Evolutionary conservation across 2,329 filamentous ascomycete genomes (phyloP).

Genomic region (Aspergillus thermomutatus): DNA sequence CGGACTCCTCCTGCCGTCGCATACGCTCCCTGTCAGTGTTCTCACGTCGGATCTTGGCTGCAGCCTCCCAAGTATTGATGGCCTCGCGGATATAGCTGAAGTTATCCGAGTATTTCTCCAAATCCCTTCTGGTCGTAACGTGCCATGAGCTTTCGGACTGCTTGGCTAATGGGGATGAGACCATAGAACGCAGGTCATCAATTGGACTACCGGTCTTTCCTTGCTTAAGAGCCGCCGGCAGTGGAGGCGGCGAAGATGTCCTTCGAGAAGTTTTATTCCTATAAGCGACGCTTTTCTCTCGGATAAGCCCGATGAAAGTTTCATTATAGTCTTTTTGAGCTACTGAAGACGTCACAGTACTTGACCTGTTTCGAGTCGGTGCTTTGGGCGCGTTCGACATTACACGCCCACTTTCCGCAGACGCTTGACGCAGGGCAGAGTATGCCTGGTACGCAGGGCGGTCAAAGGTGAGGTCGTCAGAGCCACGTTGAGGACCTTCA

Average conservation of each 20-base stretch:
- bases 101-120: constrained; percentile 38
- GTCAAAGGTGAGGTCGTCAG: constrained; percentile 36
- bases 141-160: constrained; percentile 34
- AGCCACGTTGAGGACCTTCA: constrained; percentile 41
- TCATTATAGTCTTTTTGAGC: constrained; percentile 37
- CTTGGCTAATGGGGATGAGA: constrained; percentile 31
- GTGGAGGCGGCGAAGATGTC: constrained; percentile 23
- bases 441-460: constrained; percentile 47
- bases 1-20: constrained; percentile 50
- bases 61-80: constrained; percentile 46
- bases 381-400: constrained; percentile 34
- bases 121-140: constrained; percentile 28
- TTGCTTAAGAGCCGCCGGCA: constrained; percentile 32
- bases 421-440: constrained; percentile 45
- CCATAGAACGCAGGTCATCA: constrained; percentile 34
- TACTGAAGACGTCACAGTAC: constrained; percentile 15
- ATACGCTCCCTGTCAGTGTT: constrained; percentile 48
- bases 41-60: constrained; percentile 42
- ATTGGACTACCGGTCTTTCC: constrained; percentile 25
- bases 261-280: constrained; percentile 24
- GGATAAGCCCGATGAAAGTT: constrained; percentile 47
- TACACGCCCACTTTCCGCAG: constrained; percentile 42
- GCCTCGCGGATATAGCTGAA: constrained; percentile 44
- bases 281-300: constrained; percentile 45
- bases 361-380: constrained; percentile 14